A percentile compares a stretch with the other conserved stretches of the same genome.
Evolutionary conservation across 2,329 filamentous ascomycete genomes (phyloP).

Genomic region (Coniosporium tulheliwenetii): DNA sequence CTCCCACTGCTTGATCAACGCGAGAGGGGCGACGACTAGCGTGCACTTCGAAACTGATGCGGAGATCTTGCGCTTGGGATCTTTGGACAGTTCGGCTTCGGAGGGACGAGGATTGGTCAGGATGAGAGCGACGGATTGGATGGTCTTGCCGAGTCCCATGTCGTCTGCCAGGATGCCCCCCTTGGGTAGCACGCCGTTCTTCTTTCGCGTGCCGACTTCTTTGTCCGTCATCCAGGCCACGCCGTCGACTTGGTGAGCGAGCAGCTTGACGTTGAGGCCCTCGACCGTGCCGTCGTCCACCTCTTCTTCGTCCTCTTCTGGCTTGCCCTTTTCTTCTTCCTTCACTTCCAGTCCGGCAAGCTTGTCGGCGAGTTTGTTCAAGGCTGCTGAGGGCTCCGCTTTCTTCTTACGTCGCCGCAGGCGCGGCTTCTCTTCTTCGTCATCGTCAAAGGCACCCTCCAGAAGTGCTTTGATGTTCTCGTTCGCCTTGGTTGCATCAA

Average conservation of each 20-base stretch:
- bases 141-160: constrained; percentile 92
- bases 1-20: constrained; percentile 96
- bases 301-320: constrained; percentile 27
- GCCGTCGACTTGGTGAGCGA: constrained; percentile 89
- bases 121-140: constrained; percentile 83
- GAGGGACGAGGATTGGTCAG: constrained; percentile 60
- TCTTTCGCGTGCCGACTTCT: constrained; percentile 74
- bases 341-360: constrained; percentile 29
- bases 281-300: constrained; percentile 51
- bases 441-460: constrained; percentile 63
- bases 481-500: constrained; percentile 55
- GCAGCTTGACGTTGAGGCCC: constrained; percentile 71
- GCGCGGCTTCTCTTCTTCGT: constrained; percentile 39
- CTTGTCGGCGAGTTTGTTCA: constrained; percentile 24
- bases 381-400: constrained; percentile 17
- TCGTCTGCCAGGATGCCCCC: constrained; percentile 94
- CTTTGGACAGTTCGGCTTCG: constrained; percentile 28
- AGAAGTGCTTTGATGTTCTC: constrained; percentile 70
- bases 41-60: constrained; percentile 61
- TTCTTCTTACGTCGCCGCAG: constrained; percentile 29
- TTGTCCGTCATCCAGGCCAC: constrained; percentile 91
- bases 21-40: constrained; percentile 80
- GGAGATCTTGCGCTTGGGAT: constrained; percentile 50
- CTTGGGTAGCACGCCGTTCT: constrained; percentile 62
- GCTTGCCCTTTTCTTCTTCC: constrained; percentile 30